Evolutionary conservation across 2,329 filamentous ascomycete species (phyloP), one percentile per base, ranked within the genome.

Genomic region (Cladophialophora chaetospira): DNA sequence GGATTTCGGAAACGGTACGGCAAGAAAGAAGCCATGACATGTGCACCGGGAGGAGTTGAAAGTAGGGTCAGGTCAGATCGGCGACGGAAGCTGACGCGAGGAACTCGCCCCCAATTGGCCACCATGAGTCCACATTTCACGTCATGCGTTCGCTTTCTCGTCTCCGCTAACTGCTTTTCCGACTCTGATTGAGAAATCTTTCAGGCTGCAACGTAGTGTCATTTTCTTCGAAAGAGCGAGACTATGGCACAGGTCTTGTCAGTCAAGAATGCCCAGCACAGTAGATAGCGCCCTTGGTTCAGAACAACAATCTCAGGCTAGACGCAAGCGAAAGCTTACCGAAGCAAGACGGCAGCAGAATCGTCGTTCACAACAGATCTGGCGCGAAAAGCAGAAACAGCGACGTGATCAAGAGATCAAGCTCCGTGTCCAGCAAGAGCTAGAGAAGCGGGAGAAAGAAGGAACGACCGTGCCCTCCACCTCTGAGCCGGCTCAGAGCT

Each of bases 291-390:
- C 19, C 15, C 15, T 23, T 1, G 36, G 17, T 17, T 15, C 25
- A 1, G 25, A 33, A 17, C 4, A n/a, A 8, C 40, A 51, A 35
- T 9, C 31, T 19, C 36, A 33, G 31, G 49, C 25, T 31, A 50
- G 15, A 0, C 67, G 68, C 1, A 68, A 66, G 0, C 70, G 71
- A 1, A 78, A 63, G 25, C 33, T 64, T 19, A 63, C 62, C 17
- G 62, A 61, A n/a, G 60, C 60, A n/a, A 43, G 62, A 23, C 28
- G 60, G 10, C 51, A 61, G 29, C 62, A 64, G 45, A 64, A 64
- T 17, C 60, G 62, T 13, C 57, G 55, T 6, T 60, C 60, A 4
- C 62, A 64, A 25, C 59, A 54, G 13, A 21, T 58, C 33, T 61
- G 55, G 49, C 58, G 61, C 10, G 58, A 60, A 26, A 61, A 49